A percentile compares a stretch with the other conserved stretches of the same genome.
Conservation (phyloP, 305 asterid genomes). For the Ruellia speciosa region DNA sequence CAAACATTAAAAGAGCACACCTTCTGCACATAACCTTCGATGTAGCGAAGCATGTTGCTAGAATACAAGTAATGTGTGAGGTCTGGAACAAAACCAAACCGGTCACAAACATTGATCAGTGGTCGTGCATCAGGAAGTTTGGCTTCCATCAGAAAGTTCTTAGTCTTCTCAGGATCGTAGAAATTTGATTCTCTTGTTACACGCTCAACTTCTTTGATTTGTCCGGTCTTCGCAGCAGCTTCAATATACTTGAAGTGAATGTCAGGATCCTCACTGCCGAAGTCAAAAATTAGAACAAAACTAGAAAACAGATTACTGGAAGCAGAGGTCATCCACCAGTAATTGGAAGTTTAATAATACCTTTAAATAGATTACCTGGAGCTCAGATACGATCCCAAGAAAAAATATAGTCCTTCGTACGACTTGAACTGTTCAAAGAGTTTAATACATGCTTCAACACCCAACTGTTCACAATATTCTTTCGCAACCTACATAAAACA, state of each 20-base stretch:
- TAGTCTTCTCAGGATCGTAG: conserved; percentile 91
- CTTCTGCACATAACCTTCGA: conserved; percentile 99
- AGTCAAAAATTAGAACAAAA: conserved; percentile 20
- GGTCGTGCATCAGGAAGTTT: conserved; percentile 99
- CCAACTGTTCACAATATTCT: conserved; percentile 97
- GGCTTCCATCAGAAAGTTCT: conserved; percentile 96
- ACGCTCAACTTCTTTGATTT: conserved; percentile 98
- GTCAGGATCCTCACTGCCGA: conserved; percentile 92
- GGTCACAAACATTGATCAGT: conserved; percentile 92
- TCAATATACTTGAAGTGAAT: conserved; percentile 98
- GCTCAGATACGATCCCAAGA: conserved; percentile 96
- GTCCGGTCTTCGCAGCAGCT: conserved; percentile 99
- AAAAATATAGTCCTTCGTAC: conserved; percentile 92
- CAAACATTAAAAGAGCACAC: conserved; percentile 27
- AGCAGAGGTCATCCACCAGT: conserved; percentile 3
- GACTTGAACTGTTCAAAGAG: conserved; percentile 98
- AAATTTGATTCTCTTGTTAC: conserved; percentile 96
- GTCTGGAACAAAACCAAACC: conserved; percentile 98
- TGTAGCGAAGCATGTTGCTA: conserved; percentile 93
- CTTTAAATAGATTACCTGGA: conserved; percentile 56
- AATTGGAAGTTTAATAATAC: conserved; percentile 1
- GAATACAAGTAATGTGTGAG: conserved; percentile 94
- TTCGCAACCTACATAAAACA: conserved; percentile 67
- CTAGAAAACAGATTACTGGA: background rate
- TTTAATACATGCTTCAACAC: conserved; percentile 87